Evolutionary conservation across 495 filamentous ascomycete species (phyloP).

Genomic region (Aspergillus affinis): DNA sequence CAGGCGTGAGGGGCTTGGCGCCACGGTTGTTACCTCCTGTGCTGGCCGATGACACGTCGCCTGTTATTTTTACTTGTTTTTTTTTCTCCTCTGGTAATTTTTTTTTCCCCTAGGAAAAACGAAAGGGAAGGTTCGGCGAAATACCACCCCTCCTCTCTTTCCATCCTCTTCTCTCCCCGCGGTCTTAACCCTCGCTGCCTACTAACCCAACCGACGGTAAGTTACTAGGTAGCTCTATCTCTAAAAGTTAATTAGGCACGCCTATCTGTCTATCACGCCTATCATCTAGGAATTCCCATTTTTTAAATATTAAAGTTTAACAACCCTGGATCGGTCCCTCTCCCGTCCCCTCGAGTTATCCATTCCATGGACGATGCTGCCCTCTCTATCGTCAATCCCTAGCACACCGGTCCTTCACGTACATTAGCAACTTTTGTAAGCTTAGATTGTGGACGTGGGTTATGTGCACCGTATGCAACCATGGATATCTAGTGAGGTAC

Average conservation of each 20-base stretch:
- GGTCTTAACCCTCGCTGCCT: neutral
- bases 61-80: conserved; percentile 4
- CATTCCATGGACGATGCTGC: neutral
- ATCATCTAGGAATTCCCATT: neutral
- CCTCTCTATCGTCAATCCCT: neutral
- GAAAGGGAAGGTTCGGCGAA: conserved; percentile 13
- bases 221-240: neutral
- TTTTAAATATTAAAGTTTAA: neutral
- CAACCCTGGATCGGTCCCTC: neutral
- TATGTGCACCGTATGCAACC: neutral
- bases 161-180: neutral
- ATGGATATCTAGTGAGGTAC: conserved; percentile 14
- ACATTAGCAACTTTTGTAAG: neutral
- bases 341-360: no score
- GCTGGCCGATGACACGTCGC: conserved; percentile 20
- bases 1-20: conserved; percentile 5
- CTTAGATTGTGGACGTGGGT: neutral
- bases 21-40: neutral
- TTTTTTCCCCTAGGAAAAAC: neutral
- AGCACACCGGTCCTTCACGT: neutral
- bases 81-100: neutral
- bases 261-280: neutral
- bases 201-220: neutral
- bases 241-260: neutral
- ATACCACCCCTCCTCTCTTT: neutral